Evolutionary conservation across 441 rosid genomes (phyloP), one percentile per base, ranked within the genome.

Genomic region (Populus tomentosa): DNA sequence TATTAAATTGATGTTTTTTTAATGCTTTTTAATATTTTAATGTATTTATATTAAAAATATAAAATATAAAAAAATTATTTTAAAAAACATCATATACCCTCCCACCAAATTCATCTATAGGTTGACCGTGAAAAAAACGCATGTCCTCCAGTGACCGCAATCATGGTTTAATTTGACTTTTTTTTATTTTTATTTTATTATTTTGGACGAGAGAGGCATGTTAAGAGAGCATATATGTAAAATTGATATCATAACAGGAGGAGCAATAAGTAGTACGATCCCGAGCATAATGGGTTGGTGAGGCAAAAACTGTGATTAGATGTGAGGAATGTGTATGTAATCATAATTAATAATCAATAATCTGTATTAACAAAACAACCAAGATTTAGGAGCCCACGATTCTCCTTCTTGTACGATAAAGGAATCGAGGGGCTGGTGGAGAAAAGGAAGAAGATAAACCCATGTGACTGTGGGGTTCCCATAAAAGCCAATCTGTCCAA

Each of bases 391-490:
- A 21, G 62, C 38, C 59, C 35, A 61, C 64, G 21, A 67, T 21
- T 32, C 14, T 23, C 42, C 28, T 62, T 13, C 18, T 42, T 36
- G 16, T 9, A 7, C 24, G 24, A 13, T 42, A 28, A 28, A 18
- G 1, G 75, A 72, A 72, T 72, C 75, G 2, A 68, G 33, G 73
- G 28, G 11, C 50, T 38, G 71, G 46, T 36, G 28, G 7, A 70
- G 63, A 62, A 36, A 40, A 62, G 28, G 71, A 59, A n/a, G 64
- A 35, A 18, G 63, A 70, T 61, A 59, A 77, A 32, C 66, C 67
- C 71, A 77, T 77, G 80, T 77, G 80, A 50, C 21, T 46, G 75
- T 71, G 80, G 75, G 80, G 75, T 71, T 63, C 40, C 2, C 69
- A 10, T 26, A 11, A 77, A 77, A 77, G 74, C 46, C 70, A 30